These are phyloP conservation scores for Boletus mariae DNA, from an alignment of 1,284 basidiomycete genomes.

Conservation along the genomic window DNA sequence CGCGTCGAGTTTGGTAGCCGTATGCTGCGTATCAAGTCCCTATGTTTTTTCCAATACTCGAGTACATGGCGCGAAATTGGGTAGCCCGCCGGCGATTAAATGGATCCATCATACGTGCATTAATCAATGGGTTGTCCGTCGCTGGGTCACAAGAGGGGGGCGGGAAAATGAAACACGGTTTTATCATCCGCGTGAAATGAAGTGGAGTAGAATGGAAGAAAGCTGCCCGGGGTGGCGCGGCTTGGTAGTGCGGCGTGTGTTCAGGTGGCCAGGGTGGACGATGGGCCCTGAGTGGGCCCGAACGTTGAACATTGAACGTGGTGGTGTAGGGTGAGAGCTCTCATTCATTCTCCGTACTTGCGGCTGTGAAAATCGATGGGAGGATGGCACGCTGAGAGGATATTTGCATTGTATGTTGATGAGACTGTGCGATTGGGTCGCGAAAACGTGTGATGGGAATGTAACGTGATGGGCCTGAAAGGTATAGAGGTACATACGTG, in stretches of 20 bases:
- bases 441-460: not conserved
- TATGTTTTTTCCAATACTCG: not conserved
- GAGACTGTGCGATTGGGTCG: not conserved
- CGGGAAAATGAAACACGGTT: constrained; percentile 4
- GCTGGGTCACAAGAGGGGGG: not conserved
- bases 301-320: not conserved
- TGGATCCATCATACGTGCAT: constrained; percentile 1
- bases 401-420: not conserved
- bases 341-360: not conserved
- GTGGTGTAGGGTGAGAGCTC: not conserved
- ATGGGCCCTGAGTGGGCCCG: not conserved
- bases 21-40: not conserved
- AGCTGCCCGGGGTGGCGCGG: not conserved
- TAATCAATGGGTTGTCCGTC: not conserved
- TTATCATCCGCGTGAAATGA: constrained; percentile 4
- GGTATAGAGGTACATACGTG: not conserved
- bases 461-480: not conserved
- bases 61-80: not conserved
- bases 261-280: not conserved
- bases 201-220: constrained; percentile 7
- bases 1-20: too few relatives aligned
- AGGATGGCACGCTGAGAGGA: not conserved
- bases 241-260: not conserved
- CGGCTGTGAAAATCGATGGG: not conserved
- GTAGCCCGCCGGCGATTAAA: not conserved